phyloP scores from a whole-genome alignment of 1,284 basidiomycete genomes.

The Trichosporon faecale region DNA sequence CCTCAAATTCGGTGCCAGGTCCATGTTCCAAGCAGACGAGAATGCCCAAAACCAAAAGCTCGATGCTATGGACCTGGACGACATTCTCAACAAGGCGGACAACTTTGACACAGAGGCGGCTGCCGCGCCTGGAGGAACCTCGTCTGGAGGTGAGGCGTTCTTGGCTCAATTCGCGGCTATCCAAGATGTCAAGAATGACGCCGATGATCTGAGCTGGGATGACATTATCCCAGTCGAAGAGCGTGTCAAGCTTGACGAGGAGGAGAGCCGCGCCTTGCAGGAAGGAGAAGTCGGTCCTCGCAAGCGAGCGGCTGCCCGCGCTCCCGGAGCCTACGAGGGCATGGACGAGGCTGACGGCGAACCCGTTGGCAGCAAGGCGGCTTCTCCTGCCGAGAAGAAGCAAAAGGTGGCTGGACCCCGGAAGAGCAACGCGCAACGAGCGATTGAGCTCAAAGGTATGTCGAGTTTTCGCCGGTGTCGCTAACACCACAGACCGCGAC shows the following conservation, averaged over 20 bases:
- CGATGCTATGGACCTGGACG: slow-evolving; percentile 98
- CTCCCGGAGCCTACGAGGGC: slow-evolving; percentile 72
- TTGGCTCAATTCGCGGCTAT: slow-evolving; percentile 92
- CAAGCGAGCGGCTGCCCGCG: slow-evolving; percentile 76
- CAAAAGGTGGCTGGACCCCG: slow-evolving; percentile 38
- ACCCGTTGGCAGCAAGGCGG: slow-evolving; percentile 54
- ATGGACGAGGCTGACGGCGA: slow-evolving; percentile 79
- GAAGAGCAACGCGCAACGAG: slow-evolving; percentile 75
- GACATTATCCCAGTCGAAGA: slow-evolving; percentile 97
- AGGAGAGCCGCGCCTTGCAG: slow-evolving; percentile 58
- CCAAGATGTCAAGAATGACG: slow-evolving; percentile 87
- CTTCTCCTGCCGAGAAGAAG: slow-evolving; percentile 53
- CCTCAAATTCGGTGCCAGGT: slow-evolving; percentile 97
- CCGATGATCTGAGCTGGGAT: slow-evolving; percentile 87
- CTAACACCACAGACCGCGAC: slow-evolving; percentile 66
- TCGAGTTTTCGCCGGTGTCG: slow-evolving; percentile 14
- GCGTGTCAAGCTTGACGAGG: slow-evolving; percentile 77
- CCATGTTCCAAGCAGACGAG: slow-evolving; percentile 98
- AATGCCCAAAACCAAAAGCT: slow-evolving; percentile 89
- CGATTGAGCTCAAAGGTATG: slow-evolving; percentile 80
- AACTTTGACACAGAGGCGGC: slow-evolving; percentile 94
- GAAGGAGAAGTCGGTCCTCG: slow-evolving; percentile 59
- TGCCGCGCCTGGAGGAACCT: slow-evolving; percentile 73
- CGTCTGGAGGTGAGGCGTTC: slow-evolving; percentile 95
- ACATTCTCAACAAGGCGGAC: slow-evolving; percentile 94